Percentiles rank a stretch among this genome's conserved stretches.
Evolutionary conservation across 2,329 filamentous ascomycete genomes (phyloP).

Genomic region (Aspergillus ochraceoroseus): DNA sequence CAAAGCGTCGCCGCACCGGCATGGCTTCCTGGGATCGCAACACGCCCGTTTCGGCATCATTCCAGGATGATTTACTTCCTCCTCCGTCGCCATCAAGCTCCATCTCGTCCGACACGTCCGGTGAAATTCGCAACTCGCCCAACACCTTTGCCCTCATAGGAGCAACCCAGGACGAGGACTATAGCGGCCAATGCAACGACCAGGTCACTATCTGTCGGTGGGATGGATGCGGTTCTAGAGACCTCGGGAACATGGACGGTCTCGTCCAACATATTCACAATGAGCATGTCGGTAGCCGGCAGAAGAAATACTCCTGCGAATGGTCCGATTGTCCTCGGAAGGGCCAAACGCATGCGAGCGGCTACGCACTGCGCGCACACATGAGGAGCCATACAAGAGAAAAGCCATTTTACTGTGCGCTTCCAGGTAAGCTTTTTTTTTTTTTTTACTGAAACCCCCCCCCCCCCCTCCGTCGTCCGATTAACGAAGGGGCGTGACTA

Average conservation of each 20-base stretch:
- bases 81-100: constrained; percentile 56
- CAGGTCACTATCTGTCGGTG: constrained; percentile 74
- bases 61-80: constrained; percentile 36
- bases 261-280: constrained; percentile 82
- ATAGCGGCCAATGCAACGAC: constrained; percentile 66
- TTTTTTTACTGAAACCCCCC: constrained; percentile 1
- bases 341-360: constrained; percentile 86
- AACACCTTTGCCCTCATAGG: constrained; percentile 47
- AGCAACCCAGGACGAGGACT: constrained; percentile 51
- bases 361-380: constrained; percentile 91
- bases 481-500: not conserved
- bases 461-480: not conserved
- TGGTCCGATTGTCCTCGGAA: constrained; percentile 88
- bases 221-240: constrained; percentile 67
- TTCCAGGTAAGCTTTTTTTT: constrained; percentile 64
- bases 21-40: constrained; percentile 46
- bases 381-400: constrained; percentile 97
- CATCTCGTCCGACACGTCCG: constrained; percentile 85
- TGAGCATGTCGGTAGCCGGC: constrained; percentile 85
- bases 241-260: constrained; percentile 73
- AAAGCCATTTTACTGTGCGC: constrained; percentile 94
- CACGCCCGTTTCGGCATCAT: constrained; percentile 46
- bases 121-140: constrained; percentile 71
- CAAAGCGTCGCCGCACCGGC: constrained; percentile 48
- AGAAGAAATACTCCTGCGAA: constrained; percentile 98